phyloP scores from a whole-genome alignment of 108 stramenopile genomes.

The Discostella pseudostelligera region DNA sequence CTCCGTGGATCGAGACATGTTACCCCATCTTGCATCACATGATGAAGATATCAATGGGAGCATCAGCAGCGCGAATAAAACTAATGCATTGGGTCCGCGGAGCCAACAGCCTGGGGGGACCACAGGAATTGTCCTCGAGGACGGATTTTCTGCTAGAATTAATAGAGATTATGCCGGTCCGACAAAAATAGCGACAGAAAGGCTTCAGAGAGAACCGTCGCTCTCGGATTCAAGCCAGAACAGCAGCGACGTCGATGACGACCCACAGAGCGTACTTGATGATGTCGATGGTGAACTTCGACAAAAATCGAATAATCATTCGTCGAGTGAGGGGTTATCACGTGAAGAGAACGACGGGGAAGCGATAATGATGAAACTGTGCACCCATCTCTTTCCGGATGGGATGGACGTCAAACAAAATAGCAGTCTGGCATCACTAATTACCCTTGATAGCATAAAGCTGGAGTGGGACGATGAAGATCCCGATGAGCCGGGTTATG shows the following conservation, averaged over 20 bases:
- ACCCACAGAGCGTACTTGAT: slow-evolving; percentile 11
- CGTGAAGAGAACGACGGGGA: slow-evolving; percentile 20
- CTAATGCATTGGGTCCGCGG: slow-evolving; percentile 65
- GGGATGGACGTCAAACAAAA: slow-evolving; percentile 46
- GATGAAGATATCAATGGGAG: slow-evolving; percentile 1
- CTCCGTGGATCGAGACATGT: slow-evolving; percentile 14
- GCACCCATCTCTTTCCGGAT: slow-evolving; percentile 69
- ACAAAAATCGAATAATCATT: slow-evolving; percentile 14
- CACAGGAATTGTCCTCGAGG: slow-evolving; percentile 75
- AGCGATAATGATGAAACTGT: slow-evolving; percentile 72
- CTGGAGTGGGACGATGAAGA: slow-evolving; percentile 75
- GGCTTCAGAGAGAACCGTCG: not conserved
- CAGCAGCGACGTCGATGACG: not conserved
- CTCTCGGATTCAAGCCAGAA: not conserved
- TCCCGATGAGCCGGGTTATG: slow-evolving; percentile 76
- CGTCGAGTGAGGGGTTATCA: slow-evolving; percentile 15
- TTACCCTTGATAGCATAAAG: slow-evolving; percentile 17
- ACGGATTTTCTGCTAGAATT: not conserved
- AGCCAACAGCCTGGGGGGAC: slow-evolving; percentile 64
- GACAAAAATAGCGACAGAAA: not conserved
- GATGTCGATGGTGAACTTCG: slow-evolving; percentile 25
- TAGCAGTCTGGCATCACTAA: slow-evolving; percentile 9
- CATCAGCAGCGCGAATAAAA: not conserved
- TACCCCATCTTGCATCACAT: not conserved
- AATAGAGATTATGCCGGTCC: not conserved